Base-by-base conservation (phyloP, 441 rosid genomes). In the Dalechampia spathulata region DNA sequence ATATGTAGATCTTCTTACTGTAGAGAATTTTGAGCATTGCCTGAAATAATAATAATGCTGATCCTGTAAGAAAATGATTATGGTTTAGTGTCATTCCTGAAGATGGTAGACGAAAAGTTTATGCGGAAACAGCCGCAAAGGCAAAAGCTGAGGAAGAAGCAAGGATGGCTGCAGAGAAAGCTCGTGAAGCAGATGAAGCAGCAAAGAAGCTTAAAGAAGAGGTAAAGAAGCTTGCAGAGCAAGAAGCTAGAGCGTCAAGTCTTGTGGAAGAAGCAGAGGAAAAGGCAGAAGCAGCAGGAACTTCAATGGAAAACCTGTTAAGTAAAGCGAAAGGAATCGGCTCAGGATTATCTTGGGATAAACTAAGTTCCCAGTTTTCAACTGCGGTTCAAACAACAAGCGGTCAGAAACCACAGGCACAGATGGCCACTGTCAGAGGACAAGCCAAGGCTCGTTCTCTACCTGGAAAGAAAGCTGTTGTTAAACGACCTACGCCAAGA, bases 351-450 rank as follows among this genome's bases (percentile, higher is more conserved):
- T 79, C 94, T 12, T 82, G 88, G 85, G 88, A 81, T 13, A 85
- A 82, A 49, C 50, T 92, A 2, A 66, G 96, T 36, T 76, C 94
- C 45, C 94, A 89, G 73, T 25, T 89, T 13, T 36, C 81, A 7
- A 75, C 68, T 22, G 80, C 88, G 14, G 83, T 71, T 63, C 83
- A 73, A 61, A 75, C 70, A 42, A 51, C 67, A 11, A 49, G 48
- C 1, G 54, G 41, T 11, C 78, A 77, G 56, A 72, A 71, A 25
- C 70, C 81, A 7, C 75, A 72, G 52, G 83, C 79, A 46, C 95
- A 83, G 81, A 28, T 92, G n/a, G 97, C 99, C 38, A 86, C 97
- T 0, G 76, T 86, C 2, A 74, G 97, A 58, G 99, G 99, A 60
- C 96, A 85, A 61, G 85, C 90, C 1, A 86, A 74, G 73, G 99